Evolutionary conservation across 257 asterid species (phyloP).

Genomic region (Solanum bulbocastanum): DNA sequence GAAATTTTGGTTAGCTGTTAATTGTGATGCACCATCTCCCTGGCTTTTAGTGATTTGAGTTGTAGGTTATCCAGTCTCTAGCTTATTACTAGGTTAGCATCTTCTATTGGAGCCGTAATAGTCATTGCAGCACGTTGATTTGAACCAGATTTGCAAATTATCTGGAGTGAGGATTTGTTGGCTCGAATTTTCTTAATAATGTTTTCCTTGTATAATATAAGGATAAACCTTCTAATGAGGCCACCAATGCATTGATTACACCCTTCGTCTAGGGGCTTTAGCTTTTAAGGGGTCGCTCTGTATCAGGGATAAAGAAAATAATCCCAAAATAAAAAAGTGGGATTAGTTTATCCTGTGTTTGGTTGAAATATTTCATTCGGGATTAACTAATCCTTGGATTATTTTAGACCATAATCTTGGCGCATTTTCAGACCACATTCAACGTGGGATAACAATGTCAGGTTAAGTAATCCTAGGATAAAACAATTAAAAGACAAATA

Average conservation of each 20-base stretch:
- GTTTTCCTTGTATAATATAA: neutral
- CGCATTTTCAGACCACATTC: neutral
- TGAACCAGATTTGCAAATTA: neutral
- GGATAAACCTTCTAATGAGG: neutral
- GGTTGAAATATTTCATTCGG: neutral
- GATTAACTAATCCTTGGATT: neutral
- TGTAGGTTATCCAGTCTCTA: neutral
- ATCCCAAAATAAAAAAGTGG: neutral
- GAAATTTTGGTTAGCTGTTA: neutral
- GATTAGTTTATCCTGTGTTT: neutral
- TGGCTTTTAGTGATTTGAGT: neutral
- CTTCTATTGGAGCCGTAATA: neutral
- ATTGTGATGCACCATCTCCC: neutral
- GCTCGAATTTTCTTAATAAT: neutral
- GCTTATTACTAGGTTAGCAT: neutral
- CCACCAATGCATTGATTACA: neutral
- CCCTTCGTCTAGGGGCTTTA: neutral
- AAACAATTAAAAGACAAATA: neutral
- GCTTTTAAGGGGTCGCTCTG: neutral
- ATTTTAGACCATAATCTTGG: neutral
- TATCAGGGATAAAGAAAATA: neutral
- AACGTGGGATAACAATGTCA: neutral
- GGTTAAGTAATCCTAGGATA: neutral
- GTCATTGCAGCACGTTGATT: neutral
- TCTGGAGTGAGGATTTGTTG: neutral